Evolutionary conservation across 768 basidiomycete genomes (phyloP), one percentile per base, ranked within the genome.

Genomic region (Lactarius pseudohatsudake): DNA sequence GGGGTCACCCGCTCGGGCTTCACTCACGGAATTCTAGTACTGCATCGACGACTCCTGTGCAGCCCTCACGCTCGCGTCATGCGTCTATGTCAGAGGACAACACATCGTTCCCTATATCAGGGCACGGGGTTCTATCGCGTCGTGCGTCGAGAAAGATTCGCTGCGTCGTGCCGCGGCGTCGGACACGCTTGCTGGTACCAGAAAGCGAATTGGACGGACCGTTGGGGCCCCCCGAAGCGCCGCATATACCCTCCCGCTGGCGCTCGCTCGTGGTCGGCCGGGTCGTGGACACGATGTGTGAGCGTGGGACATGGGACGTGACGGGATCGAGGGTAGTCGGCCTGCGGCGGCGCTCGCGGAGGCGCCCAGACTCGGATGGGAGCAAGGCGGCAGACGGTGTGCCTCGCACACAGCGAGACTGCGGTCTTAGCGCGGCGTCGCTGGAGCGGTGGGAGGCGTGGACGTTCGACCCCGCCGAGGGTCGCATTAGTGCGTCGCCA

Each of bases 391-490:
- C 18, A 26, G 40, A 47, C 22, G 16, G 22, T 26, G 71, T 77
- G 74, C 70, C 69, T 64, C 62, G 65, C 18, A 50, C 66, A 9
- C 61, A 40, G 16, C 65, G 65, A 0, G 70, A 74, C 71, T 67
- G 13, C 22, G 89, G 89, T 16, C 76, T 93, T 66, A 85, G 89
- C 22, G 71, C 78, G 34, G 81, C 88, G 13, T 87, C 86, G 30
- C 76, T 94, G 47, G 90, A 92, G 64, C 80, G 92, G 62, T 94
- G 92, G 92, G 91, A 94, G 70, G 70, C 90, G 34, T 94, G 92
- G 92, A 82, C 80, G 45, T 88, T 91, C 71, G 89, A 94, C 70
- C 85, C 85, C 9, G 76, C 79, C 5, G 74, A 78, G 18, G 77
- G 81, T n/a, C 75, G 74, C 45, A 61, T 88, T 61, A 84, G 82